A percentile compares a stretch with the other conserved stretches of the same genome.
Evolutionary conservation across 2,329 filamentous ascomycete species (phyloP).

Genomic region (Aspergillus arachidicola): DNA sequence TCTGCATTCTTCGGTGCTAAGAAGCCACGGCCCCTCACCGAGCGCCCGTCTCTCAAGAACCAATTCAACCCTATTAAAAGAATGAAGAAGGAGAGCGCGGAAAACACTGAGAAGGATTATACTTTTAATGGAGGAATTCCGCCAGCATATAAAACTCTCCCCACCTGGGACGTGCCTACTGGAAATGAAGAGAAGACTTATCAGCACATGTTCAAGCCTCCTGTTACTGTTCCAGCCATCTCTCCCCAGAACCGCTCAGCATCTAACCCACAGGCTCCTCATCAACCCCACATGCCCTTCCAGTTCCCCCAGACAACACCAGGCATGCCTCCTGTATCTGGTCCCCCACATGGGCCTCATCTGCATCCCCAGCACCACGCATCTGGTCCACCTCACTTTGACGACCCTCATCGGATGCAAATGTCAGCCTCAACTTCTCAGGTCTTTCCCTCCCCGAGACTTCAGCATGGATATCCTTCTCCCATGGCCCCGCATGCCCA

Average conservation of each 20-base stretch:
- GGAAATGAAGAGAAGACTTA: conserved; percentile 78
- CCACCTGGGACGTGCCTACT: conserved; percentile 76
- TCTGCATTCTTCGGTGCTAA: conserved; percentile 66
- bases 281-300: conserved; percentile 81
- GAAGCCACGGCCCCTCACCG: conserved; percentile 66
- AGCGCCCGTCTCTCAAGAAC: conserved; percentile 57
- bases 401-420: conserved; percentile 84
- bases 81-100: conserved; percentile 65
- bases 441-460: conserved; percentile 81
- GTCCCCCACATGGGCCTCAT: conserved; percentile 75
- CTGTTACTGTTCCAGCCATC: conserved; percentile 60
- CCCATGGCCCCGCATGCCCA: conserved; percentile 70
- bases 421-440: conserved; percentile 81
- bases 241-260: conserved; percentile 69
- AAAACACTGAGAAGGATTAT: conserved; percentile 62
- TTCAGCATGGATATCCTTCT: conserved; percentile 70
- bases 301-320: conserved; percentile 77
- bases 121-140: conserved; percentile 79
- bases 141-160: conserved; percentile 79
- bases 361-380: conserved; percentile 74
- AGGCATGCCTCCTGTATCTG: conserved; percentile 67
- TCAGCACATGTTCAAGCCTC: conserved; percentile 76
- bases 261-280: conserved; percentile 69
- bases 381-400: conserved; percentile 68
- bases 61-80: conserved; percentile 69